Evolutionary conservation across 2,329 filamentous ascomycete species (phyloP).

Genomic region (Aspergillus sp.): DNA sequence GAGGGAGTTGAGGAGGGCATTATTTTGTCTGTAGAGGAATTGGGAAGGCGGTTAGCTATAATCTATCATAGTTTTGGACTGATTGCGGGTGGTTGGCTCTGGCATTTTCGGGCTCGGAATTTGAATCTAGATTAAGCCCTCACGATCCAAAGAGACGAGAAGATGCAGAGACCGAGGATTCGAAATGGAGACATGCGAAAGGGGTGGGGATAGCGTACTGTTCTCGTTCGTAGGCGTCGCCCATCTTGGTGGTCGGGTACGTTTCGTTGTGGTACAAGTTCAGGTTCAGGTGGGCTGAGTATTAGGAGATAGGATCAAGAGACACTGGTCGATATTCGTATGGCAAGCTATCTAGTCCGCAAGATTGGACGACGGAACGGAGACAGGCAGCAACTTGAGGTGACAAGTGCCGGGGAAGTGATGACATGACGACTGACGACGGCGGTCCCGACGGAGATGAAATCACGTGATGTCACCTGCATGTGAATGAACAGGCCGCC

Average conservation of each 20-base stretch:
- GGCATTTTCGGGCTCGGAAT: no score
- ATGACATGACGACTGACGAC: neutral
- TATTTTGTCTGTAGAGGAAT: conserved; percentile 70
- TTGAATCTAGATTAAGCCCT: no score
- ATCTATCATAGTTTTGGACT: no score
- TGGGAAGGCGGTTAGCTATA: neutral
- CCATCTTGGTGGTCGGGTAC: conserved; percentile 51
- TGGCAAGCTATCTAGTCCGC: neutral
- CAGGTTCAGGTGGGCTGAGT: neutral
- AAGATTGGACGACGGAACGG: neutral
- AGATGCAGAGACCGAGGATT: no score
- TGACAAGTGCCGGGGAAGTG: neutral
- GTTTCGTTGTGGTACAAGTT: neutral
- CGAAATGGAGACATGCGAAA: neutral
- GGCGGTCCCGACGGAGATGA: neutral
- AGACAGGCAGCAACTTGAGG: neutral
- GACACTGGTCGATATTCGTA: neutral
- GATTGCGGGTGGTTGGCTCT: no score
- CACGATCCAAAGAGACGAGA: no score
- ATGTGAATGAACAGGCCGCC: neutral
- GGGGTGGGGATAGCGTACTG: conserved; percentile 44
- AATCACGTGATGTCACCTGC: conserved; percentile 8
- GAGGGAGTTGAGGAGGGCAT: conserved; percentile 87
- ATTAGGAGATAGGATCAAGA: neutral
- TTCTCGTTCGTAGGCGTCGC: conserved; percentile 76